These are phyloP conservation scores for Aspergillus bombycis DNA, from an alignment of 2,329 filamentous ascomycete species.

Conservation along the genomic window DNA sequence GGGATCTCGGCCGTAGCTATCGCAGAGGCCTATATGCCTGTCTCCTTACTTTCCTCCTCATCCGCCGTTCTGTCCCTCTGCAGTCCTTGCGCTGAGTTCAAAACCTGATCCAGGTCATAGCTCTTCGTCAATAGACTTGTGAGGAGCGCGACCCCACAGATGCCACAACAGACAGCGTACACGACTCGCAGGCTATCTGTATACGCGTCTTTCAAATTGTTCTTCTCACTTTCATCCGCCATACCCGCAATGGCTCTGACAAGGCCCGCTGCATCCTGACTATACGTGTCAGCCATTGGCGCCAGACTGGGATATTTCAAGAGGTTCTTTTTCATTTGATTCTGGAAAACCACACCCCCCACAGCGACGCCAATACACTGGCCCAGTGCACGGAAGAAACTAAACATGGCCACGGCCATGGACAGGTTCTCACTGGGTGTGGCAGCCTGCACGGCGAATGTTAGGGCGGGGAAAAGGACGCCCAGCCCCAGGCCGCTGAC, in stretches of 20 bases:
- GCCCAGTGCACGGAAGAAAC: slow-evolving; percentile 65
- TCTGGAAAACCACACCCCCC: slow-evolving; percentile 69
- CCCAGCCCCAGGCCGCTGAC: slow-evolving; percentile 62
- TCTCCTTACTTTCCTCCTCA: too few species aligned
- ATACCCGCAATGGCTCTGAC: slow-evolving; percentile 60
- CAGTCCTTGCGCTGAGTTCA: not conserved
- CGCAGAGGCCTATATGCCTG: too few species aligned
- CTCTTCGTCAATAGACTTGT: slow-evolving; percentile 55
- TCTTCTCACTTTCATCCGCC: slow-evolving; percentile 41
- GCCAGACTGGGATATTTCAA: slow-evolving; percentile 51
- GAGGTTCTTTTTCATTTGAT: slow-evolving; percentile 58
- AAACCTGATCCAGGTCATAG: slow-evolving; percentile 38
- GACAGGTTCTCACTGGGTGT: slow-evolving; percentile 59
- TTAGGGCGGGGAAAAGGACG: slow-evolving; percentile 64
- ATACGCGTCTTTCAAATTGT: slow-evolving; percentile 53
- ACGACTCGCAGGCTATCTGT: slow-evolving; percentile 56
- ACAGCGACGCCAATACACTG: slow-evolving; percentile 67
- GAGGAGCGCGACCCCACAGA: slow-evolving; percentile 53
- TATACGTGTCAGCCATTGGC: slow-evolving; percentile 48
- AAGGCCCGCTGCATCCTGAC: slow-evolving; percentile 59
- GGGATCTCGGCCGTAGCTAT: too few species aligned
- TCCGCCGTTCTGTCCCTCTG: too few species aligned
- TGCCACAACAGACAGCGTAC: slow-evolving; percentile 57
- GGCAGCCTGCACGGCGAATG: slow-evolving; percentile 64
- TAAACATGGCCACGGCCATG: slow-evolving; percentile 63